phyloP scores from a whole-genome alignment of 768 basidiomycete species.

The Botryobasidium botryosum region DNA sequence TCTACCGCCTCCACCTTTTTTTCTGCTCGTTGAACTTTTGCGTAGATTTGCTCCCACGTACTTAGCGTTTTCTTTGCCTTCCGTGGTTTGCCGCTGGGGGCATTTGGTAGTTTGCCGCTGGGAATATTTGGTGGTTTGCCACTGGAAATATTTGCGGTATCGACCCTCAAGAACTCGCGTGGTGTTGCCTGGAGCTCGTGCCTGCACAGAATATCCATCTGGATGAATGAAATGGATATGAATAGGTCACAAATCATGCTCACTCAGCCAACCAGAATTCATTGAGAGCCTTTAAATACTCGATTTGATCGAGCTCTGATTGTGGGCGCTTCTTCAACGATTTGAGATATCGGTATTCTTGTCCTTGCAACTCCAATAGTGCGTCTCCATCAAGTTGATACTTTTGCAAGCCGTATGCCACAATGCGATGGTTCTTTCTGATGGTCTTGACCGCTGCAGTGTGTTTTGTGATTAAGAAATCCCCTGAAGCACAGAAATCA shows the following conservation, averaged over 20 bases:
- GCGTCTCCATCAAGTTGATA: too few relatives aligned
- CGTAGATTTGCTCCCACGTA: background rate
- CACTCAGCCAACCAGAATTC: background rate
- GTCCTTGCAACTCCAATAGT: too few relatives aligned
- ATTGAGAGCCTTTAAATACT: background rate
- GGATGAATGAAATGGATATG: background rate
- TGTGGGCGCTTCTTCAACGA: background rate
- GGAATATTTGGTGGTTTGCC: too few relatives aligned
- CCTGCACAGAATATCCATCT: too few relatives aligned
- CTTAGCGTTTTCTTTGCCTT: background rate
- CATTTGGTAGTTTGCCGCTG: too few relatives aligned
- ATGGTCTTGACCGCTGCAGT: too few relatives aligned
- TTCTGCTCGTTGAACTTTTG: background rate
- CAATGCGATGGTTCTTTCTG: too few relatives aligned
- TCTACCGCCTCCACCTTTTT: background rate
- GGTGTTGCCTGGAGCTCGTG: too few relatives aligned
- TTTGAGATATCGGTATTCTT: background rate
- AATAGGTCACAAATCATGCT: background rate
- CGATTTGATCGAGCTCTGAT: background rate
- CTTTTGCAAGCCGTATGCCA: too few relatives aligned
- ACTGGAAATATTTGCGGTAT: too few relatives aligned
- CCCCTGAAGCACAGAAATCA: too few relatives aligned
- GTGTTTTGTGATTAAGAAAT: too few relatives aligned
- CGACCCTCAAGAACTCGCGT: background rate
- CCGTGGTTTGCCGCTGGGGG: background rate